Evolutionary conservation across 2,329 filamentous ascomycete genomes (phyloP).

Genomic region (Microdochium bolleyi): DNA sequence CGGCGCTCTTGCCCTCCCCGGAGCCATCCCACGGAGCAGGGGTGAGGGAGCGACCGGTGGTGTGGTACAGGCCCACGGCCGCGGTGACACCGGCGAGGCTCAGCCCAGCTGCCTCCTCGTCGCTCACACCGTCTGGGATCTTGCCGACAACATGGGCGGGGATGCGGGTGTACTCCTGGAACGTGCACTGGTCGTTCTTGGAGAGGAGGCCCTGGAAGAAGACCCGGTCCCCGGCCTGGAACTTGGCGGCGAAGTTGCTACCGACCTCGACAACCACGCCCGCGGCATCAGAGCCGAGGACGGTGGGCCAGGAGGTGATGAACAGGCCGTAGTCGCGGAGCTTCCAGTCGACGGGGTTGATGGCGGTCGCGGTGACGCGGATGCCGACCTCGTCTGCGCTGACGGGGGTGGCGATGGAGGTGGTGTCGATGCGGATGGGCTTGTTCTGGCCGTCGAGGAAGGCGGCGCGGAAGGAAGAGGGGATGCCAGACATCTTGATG

Average conservation of each 20-base stretch:
- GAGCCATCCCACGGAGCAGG: conserved; percentile 16
- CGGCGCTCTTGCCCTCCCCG: conserved; percentile 3
- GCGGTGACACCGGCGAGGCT: conserved; percentile 12
- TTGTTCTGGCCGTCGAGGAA: neutral
- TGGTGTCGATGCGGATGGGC: conserved; percentile 1
- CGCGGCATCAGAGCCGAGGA: conserved; percentile 16
- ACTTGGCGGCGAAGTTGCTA: conserved; percentile 7
- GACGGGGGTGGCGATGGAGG: conserved; percentile 6
- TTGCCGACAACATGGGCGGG: conserved; percentile 20
- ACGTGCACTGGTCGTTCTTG: conserved; percentile 18
- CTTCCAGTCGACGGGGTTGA: conserved; percentile 27
- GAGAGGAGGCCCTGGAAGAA: conserved; percentile 26
- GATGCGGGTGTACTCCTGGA: conserved; percentile 27
- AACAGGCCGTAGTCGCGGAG: conserved; percentile 18
- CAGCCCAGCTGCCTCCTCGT: conserved; percentile 20
- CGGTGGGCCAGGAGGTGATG: conserved; percentile 6
- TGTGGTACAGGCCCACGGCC: conserved; percentile 12
- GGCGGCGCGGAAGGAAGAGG: neutral
- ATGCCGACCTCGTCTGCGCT: conserved; percentile 4
- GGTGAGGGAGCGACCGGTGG: conserved; percentile 12
- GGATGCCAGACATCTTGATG: neutral
- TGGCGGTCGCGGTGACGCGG: conserved; percentile 15
- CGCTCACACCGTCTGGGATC: conserved; percentile 18
- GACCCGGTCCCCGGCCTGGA: conserved; percentile 15
- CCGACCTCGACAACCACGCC: conserved; percentile 11